Percentiles rank a stretch among this genome's conserved stretches.
Evolutionary conservation across 768 basidiomycete species (phyloP).

Genomic region (Mycena amicta): DNA sequence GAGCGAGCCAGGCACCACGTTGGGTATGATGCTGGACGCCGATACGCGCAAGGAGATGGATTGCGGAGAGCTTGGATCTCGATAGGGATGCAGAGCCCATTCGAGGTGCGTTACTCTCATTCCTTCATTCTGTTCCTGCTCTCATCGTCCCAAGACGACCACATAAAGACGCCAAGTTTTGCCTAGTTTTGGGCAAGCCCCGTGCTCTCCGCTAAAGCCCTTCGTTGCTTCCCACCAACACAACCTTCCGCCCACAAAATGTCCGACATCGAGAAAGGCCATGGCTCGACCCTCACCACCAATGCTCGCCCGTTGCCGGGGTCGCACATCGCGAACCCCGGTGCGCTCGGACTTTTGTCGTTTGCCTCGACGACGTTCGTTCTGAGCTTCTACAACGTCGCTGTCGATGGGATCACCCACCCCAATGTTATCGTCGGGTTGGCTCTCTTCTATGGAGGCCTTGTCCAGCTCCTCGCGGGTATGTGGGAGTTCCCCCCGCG

Average conservation of each 20-base stretch:
- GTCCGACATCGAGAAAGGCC: slow-evolving; percentile 42
- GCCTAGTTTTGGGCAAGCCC: no score
- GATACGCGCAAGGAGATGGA: no score
- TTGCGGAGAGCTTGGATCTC: no score
- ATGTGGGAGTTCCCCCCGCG: slow-evolving; percentile 84
- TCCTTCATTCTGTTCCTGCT: no score
- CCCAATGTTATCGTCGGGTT: slow-evolving; percentile 84
- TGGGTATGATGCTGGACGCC: no score
- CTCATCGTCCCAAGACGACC: no score
- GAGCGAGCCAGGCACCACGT: no score
- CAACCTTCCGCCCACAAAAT: no score
- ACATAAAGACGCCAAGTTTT: no score
- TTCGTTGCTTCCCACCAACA: background rate
- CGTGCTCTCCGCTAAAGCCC: no score
- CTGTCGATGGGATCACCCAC: slow-evolving; percentile 49
- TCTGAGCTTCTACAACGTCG: slow-evolving; percentile 72
- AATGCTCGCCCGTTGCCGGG: slow-evolving; percentile 32
- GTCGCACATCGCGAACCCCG: slow-evolving; percentile 60
- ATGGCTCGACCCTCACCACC: slow-evolving; percentile 28
- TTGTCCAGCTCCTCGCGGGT: slow-evolving; percentile 84
- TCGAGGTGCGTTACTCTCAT: no score
- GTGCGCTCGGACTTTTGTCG: slow-evolving; percentile 71
- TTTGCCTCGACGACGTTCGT: slow-evolving; percentile 86
- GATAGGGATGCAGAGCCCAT: no score
- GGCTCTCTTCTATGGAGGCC: slow-evolving; percentile 84